These are phyloP conservation scores for Fusarium proliferatum DNA, from an alignment of 2,329 filamentous ascomycete genomes.

Conservation along the genomic window DNA sequence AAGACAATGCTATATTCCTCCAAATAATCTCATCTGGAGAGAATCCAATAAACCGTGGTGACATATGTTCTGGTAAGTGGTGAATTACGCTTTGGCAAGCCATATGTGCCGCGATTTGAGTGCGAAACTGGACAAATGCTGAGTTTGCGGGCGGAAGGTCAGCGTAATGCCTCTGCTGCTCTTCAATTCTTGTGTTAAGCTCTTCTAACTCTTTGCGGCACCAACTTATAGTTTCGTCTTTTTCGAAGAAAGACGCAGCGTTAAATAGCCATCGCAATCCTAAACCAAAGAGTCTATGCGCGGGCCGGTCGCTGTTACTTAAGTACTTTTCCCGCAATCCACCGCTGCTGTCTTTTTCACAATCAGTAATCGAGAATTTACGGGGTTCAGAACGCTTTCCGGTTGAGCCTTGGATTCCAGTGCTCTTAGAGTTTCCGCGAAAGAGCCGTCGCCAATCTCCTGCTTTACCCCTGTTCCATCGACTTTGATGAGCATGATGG, in stretches of 20 bases:
- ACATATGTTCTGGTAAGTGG: constrained; percentile 93
- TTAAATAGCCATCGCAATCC: too few species aligned
- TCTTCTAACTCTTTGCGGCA: constrained; percentile 89
- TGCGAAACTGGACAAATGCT: constrained; percentile 97
- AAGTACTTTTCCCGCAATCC: too few species aligned
- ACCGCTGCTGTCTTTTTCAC: too few species aligned
- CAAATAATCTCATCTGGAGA: constrained; percentile 93
- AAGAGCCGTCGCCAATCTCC: not conserved
- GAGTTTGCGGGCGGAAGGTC: constrained; percentile 93
- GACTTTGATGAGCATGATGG: too few species aligned
- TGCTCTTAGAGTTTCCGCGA: not conserved
- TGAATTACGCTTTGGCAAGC: constrained; percentile 92
- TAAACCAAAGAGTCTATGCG: too few species aligned
- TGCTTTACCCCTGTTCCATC: not conserved
- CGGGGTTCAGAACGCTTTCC: not conserved
- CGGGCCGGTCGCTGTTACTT: too few species aligned
- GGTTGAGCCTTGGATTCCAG: not conserved
- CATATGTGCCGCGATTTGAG: constrained; percentile 98
- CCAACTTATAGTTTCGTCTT: constrained; percentile 77
- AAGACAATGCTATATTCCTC: constrained; percentile 96
- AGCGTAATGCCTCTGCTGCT: constrained; percentile 87
- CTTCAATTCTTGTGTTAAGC: constrained; percentile 90
- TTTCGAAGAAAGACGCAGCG: too few species aligned
- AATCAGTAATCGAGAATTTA: too few species aligned
- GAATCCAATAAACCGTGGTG: constrained; percentile 88